phyloP scores from a whole-genome alignment of 2,329 filamentous ascomycete species.

The Aureobasidium sp. region DNA sequence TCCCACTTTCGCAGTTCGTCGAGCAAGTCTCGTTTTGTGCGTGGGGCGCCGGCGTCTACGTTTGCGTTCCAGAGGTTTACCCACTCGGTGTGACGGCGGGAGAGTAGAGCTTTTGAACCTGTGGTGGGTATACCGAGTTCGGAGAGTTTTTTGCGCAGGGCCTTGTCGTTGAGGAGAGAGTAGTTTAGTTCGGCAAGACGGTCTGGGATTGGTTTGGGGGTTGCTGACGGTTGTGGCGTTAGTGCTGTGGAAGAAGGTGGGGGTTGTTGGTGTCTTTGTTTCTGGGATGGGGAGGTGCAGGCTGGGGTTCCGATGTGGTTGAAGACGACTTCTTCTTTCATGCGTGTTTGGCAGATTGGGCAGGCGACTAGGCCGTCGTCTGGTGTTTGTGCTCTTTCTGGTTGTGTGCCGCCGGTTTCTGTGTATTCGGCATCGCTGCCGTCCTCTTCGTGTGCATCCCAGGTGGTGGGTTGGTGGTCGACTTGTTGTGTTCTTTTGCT shows the following conservation, averaged over 20 bases:
- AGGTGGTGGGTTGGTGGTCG: slow-evolving; percentile 24
- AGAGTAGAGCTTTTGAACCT: slow-evolving; percentile 63
- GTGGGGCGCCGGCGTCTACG: slow-evolving; percentile 73
- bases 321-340: slow-evolving; percentile 74
- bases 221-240: slow-evolving; percentile 10
- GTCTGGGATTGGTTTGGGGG: slow-evolving; percentile 37
- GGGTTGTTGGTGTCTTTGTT: neutral
- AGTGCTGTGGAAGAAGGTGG: neutral
- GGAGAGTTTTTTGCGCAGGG: slow-evolving; percentile 70
- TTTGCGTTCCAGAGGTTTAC: slow-evolving; percentile 95
- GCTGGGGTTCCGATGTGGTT: slow-evolving; percentile 62
- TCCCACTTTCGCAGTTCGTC: slow-evolving; percentile 84
- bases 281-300: slow-evolving; percentile 34
- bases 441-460: slow-evolving; percentile 37
- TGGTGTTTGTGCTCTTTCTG: slow-evolving; percentile 21
- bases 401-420: neutral
- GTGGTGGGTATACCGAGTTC: slow-evolving; percentile 70
- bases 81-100: slow-evolving; percentile 85
- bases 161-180: slow-evolving; percentile 71
- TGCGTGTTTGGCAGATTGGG: slow-evolving; percentile 72
- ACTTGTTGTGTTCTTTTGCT: slow-evolving; percentile 26
- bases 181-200: slow-evolving; percentile 79
- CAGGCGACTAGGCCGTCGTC: slow-evolving; percentile 76
- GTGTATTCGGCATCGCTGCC: slow-evolving; percentile 30
- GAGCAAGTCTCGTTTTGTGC: slow-evolving; percentile 62